phyloP scores from a whole-genome alignment of 2,329 filamentous ascomycete genomes.

The Exserohilum rostratum region DNA sequence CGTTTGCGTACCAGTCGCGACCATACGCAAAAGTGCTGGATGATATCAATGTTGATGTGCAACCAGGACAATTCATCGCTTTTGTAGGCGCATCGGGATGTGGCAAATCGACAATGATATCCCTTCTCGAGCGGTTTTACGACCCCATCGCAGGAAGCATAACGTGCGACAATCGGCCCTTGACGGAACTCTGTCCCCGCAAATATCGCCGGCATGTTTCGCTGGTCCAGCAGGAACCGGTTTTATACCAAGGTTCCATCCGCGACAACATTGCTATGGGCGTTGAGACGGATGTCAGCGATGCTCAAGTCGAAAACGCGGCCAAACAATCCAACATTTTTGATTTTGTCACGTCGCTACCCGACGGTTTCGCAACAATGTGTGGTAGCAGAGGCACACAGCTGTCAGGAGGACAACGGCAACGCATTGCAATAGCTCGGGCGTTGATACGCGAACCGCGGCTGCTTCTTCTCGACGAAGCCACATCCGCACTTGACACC shows the following conservation, averaged over 20 bases:
- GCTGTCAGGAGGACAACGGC: slow-evolving; percentile 81
- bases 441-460: slow-evolving; percentile 90
- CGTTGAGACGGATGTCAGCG: slow-evolving; percentile 68
- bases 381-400: slow-evolving; percentile 44
- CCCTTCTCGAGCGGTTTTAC: slow-evolving; percentile 91
- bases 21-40: slow-evolving; percentile 80
- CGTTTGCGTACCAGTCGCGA: slow-evolving; percentile 79
- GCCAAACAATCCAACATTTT: slow-evolving; percentile 67
- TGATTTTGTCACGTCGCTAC: slow-evolving; percentile 43
- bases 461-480: slow-evolving; percentile 62
- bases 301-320: slow-evolving; percentile 74
- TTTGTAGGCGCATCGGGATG: slow-evolving; percentile 91
- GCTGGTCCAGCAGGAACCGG: slow-evolving; percentile 92
- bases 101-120: slow-evolving; percentile 92
- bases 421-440: slow-evolving; percentile 90
- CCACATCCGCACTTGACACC: slow-evolving; percentile 45
- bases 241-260: slow-evolving; percentile 90
- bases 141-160: slow-evolving; percentile 82
- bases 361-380: slow-evolving; percentile 61
- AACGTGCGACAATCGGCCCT: slow-evolving; percentile 78
- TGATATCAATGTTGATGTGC: slow-evolving; percentile 71
- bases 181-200: slow-evolving; percentile 75
- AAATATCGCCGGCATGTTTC: slow-evolving; percentile 84
- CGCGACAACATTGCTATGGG: slow-evolving; percentile 83
- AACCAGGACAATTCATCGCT: slow-evolving; percentile 80